Base-by-base conservation (phyloP, 495 filamentous ascomycete genomes). In the Xylaria bambusicola region DNA sequence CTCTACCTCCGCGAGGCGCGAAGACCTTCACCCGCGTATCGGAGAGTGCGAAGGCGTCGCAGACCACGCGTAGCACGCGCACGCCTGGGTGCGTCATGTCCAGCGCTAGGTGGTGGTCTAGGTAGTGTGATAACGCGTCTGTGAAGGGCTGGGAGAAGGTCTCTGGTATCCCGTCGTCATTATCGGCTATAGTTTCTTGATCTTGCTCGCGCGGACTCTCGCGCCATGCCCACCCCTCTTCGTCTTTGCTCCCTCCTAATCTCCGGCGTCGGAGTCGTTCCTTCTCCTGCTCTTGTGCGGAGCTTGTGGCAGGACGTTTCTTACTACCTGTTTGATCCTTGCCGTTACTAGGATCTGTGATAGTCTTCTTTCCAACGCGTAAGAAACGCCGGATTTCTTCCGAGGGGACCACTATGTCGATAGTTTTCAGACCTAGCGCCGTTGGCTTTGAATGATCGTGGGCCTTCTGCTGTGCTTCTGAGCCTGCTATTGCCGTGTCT, bases 181-280 rank as follows among this genome's bases (percentile, higher is more conserved):
- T 20, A 2, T 47, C 21, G 45, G 27, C 41, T 15, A 45, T 9
- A 38, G 58, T 38, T 20, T n/a, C 23, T 48, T 15, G 27, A 12
- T 51, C 26, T 1, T 26, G 7, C 3, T 31, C n/a, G n/a, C n/a
- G 6, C 7, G 29, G 17, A 2, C 9, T 49, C 24, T 41, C 36
- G 31, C 70, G 67, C 78, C 78, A 80, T 17, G 68, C 71, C 78
- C 78, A 80, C 0, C 77, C 78, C 18, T 80, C 77, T 49, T 80
- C 78, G 13, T 70, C 61, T 15, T 70, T 48, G 12, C 66, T 64
- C 0, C 75, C 77, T 0, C 77, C 77, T 0, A 79, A 55, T 27
- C 61, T 72, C 18, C 70, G 61, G 0, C 76, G 70, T 26, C 73
- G 67, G 6, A 52, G 21, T 29, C 65, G 58, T 2, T 46, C n/a